Evolutionary conservation across 768 basidiomycete genomes (phyloP), one percentile per base, ranked within the genome.

Genomic region (Pluteus cervinus): DNA sequence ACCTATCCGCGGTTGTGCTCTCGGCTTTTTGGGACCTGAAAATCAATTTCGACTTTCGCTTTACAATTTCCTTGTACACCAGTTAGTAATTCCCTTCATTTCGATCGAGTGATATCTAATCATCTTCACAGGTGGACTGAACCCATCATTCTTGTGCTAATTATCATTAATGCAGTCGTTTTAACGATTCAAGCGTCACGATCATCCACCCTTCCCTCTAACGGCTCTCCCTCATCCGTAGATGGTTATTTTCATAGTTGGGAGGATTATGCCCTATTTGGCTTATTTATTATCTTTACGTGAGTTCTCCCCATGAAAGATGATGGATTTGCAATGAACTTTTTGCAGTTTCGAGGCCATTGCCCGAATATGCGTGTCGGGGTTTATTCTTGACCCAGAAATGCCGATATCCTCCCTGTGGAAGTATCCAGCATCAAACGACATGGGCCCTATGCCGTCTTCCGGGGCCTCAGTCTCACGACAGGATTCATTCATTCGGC

Each of bases 191-290:
- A 97, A 61, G 75, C 88, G 6, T 74, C 84, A 24, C 71, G 64
- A 37, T 62, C 81, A 3, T 55, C 80, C 22, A 73, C 75, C 14
- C 61, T 83, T 3, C 60, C 74, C n/a, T 62, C 57, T 28, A 58
- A 62, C 40, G 62, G 60, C 20, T 49, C 55, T 2, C 54, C 66
- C 7, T 57, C 71, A 6, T 68, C 73, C 24, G 49, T 72, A 15
- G 59, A 53, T 33, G 90, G 90, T 6, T 97, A 86, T 63, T 96
- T 97, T 61, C 77, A 82, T 42, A 46, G 60, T 9, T 97, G 93
- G 93, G 89, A 92, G 51, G 93, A 97, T 57, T 82, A 76, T 51
- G 79, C 69, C 14, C 65, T 97, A n/a, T 88, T 97, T 56, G 73
- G 52, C 14, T 62, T 97, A 37, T 97, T 97, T 60, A 60, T 81